Base-by-base conservation (phyloP, 164 flowering plant species). In the Pachysandra terminalis region DNA sequence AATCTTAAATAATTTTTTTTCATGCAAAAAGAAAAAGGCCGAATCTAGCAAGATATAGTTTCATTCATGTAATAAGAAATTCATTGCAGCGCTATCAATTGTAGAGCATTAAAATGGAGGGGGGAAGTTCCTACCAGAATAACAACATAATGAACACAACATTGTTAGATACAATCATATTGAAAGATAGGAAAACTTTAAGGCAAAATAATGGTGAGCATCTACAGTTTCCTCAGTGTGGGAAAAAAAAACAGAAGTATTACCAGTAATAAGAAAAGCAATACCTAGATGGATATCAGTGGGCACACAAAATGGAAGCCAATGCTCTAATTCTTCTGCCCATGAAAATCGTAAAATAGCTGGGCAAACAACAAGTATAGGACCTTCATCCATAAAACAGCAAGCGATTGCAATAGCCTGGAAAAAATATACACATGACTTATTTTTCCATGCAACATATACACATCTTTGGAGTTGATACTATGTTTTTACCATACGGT, bases 261-360 rank as follows among this genome's bases (percentile, higher is more conserved):
- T 8, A 32, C 41, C 15, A 55, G 19, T 27, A 51, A 14, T 3
- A 32, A 32, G 37, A 32, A 56, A 48, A 64, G 21, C 0, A 25
- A 37, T 85, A 92, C 99, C 99, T 14, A 92, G 87, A 78, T 95
- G 99, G 53, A 95, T 87, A 71, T 95, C 98, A 21, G 84, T 60
- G 21, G 99, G 99, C 71, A 87, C 79, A 79, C 87, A 85, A 72
- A 67, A 79, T 21, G 97, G 98, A 74, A 95, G 87, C 99, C 99
- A 95, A 28, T 81, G 93, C 82, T 95, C 99, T 58, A 95, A 68
- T 73, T 95, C 98, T 74, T 95, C 99, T 21, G 99, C 99, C 99
- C 99, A 92, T 53, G 96, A 72, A 74, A 74, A 87, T 59, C 99
- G 85, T 76, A 95, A 80, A 72, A 95, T 79, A 69, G 99, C 99